Evolutionary conservation across 306 rosid genomes (phyloP), one percentile per base, ranked within the genome.

Genomic region (Cucurbita pepo): DNA sequence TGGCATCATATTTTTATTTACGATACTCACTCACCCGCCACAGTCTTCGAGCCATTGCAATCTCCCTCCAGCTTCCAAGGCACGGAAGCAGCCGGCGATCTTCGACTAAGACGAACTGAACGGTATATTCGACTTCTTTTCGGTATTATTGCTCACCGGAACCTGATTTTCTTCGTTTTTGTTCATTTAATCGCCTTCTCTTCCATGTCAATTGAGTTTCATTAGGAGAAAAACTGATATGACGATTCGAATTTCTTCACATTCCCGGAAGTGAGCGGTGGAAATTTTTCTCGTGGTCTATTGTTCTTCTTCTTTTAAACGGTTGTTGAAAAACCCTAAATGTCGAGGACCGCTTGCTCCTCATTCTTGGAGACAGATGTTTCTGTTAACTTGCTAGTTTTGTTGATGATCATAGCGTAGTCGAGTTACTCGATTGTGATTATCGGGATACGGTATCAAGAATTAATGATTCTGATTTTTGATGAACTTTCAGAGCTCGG

Each of bases 31-130:
- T 65, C 38, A 45, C 72, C 72, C 72, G 72, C 72, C 72, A 19
- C 55, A 66, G 22, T 43, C 12, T 55, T 66, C 55, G 53, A 65
- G 53, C 54, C 53, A 65, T 66, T 44, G 10, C 55, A 21, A 11
- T 66, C 40, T 44, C 55, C 38, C 45, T 18, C 70, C 18, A 44
- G 72, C 72, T 65, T 65, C 72, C 72, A 44, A 14, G 54, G 40
- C 72, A 64, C 71, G 71, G 71, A 41, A n/a, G 52, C 14, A 9
- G 72, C 18, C 72, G 72, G 55, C 55, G 55, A 45, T 45, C 72
- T 19, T 65, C 71, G 11, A 19, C 11, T 5, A 19, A 44, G 55
- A 45, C 38, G 72, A 66, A 22, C 54, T 7, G 18, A 21, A 45
- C 34, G 72, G 72, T 66, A 66, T 44, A 66, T 66, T 21, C 19